Percentiles rank a stretch among this genome's conserved stretches.
These are phyloP conservation scores for Tetramitus jugosus DNA, from an alignment of 208 protist genomes.

Conservation along the genomic window DNA sequence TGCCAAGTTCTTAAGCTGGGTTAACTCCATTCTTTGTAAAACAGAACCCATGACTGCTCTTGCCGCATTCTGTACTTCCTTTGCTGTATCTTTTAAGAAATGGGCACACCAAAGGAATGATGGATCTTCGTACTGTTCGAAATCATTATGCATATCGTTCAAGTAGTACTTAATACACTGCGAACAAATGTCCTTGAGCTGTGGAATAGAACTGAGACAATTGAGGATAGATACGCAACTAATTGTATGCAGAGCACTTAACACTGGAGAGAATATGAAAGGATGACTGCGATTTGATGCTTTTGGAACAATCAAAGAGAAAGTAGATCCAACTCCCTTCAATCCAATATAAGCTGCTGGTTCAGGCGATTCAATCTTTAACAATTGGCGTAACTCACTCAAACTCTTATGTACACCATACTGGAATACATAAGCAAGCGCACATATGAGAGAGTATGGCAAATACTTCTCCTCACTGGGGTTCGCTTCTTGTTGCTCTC, in stretches of 20 bases:
- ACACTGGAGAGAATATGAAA: conserved; percentile 18
- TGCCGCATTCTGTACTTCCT: conserved; percentile 5
- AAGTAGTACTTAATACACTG: conserved; percentile 4
- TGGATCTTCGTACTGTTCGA: conserved; percentile 6
- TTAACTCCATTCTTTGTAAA: background rate
- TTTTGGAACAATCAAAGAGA: conserved; percentile 5
- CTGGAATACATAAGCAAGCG: background rate
- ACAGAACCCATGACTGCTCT: conserved; percentile 8
- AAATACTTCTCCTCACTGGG: background rate
- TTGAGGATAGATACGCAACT: conserved; percentile 1
- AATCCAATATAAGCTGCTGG: conserved; percentile 7
- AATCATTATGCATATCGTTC: background rate
- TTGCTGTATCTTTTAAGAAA: background rate
- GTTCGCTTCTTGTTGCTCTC: too few species aligned
- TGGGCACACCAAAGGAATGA: conserved; percentile 4
- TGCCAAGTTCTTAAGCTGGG: background rate
- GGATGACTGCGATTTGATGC: background rate
- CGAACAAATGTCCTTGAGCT: background rate
- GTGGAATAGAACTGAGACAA: background rate
- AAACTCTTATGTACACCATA: background rate
- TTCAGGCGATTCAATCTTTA: background rate
- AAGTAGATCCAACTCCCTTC: background rate
- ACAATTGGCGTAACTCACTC: background rate
- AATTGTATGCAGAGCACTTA: background rate
- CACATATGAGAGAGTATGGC: background rate